A percentile compares a stretch with the other conserved stretches of the same genome.
phyloP scores from a whole-genome alignment of 768 basidiomycete genomes.

The Tulasnella sp. region DNA sequence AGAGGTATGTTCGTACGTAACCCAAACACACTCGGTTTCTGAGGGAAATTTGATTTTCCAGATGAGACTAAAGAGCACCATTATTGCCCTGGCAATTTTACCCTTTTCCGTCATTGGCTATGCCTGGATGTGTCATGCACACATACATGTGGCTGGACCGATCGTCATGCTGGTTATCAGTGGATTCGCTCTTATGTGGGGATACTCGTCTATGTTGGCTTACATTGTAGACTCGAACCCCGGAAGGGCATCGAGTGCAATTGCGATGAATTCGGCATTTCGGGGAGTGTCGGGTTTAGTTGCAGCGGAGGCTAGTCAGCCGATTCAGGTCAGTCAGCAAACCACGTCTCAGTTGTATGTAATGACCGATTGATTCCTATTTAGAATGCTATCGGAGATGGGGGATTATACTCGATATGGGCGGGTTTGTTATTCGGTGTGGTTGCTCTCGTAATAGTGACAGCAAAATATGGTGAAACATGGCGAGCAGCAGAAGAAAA shows the following conservation, averaged over 20 bases:
- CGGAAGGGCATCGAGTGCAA: constrained; percentile 61
- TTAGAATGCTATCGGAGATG: constrained; percentile 60
- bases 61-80: constrained; percentile 62
- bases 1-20: constrained; percentile 37
- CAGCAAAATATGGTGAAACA: constrained; percentile 41
- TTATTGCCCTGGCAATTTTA: constrained; percentile 41
- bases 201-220: constrained; percentile 59
- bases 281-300: constrained; percentile 57
- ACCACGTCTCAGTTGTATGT: constrained; percentile 4
- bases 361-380: background rate
- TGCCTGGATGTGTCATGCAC: constrained; percentile 59
- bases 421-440: constrained; percentile 40
- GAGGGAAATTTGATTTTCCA: constrained; percentile 21
- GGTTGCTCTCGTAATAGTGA: constrained; percentile 45
- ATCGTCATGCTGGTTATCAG: constrained; percentile 58
- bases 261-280: constrained; percentile 62
- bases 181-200: constrained; percentile 65
- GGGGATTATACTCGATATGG: constrained; percentile 63
- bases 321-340: constrained; percentile 41
- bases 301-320: constrained; percentile 58
- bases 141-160: constrained; percentile 50
- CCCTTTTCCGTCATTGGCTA: constrained; percentile 53
- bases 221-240: constrained; percentile 75
- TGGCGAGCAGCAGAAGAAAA: constrained; percentile 46
- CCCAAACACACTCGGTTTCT: too few relatives aligned